Evolutionary conservation across 2,329 filamentous ascomycete species (phyloP).

Genomic region (Aurifilum marmelostoma): DNA sequence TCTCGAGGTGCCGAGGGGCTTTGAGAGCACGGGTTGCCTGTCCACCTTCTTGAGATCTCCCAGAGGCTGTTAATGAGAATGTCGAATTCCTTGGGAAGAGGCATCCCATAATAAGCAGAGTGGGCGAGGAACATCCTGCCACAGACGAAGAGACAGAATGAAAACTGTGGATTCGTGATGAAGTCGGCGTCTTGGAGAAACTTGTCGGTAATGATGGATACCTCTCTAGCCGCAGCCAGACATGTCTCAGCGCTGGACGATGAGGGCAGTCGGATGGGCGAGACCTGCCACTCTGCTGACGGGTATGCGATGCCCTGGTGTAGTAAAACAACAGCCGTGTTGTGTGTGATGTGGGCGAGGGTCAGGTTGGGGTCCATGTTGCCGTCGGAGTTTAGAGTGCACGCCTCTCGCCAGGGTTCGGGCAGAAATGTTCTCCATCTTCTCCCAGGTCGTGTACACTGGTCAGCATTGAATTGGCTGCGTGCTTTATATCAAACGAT

Average conservation of each 20-base stretch:
- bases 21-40: constrained; percentile 33
- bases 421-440: constrained; percentile 50
- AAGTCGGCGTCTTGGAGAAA: constrained; percentile 36
- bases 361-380: constrained; percentile 50
- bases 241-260: constrained; percentile 46
- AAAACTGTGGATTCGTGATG: constrained; percentile 41
- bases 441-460: constrained; percentile 30
- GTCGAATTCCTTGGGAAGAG: constrained; percentile 38
- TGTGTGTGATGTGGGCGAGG: constrained; percentile 47
- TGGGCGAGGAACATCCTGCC: constrained; percentile 41
- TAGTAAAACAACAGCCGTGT: constrained; percentile 46
- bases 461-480: not conserved
- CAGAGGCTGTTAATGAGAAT: constrained; percentile 39
- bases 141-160: constrained; percentile 44
- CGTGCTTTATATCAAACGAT: too few relatives aligned
- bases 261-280: constrained; percentile 41
- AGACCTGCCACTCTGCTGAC: constrained; percentile 37
- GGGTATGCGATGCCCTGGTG: constrained; percentile 47
- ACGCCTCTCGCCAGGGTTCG: constrained; percentile 45
- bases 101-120: constrained; percentile 37
- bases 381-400: constrained; percentile 43
- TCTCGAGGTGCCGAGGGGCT: not conserved
- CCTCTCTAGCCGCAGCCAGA: constrained; percentile 43
- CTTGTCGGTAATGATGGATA: constrained; percentile 42
- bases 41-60: constrained; percentile 44